A percentile compares a stretch with the other conserved stretches of the same genome.
These are phyloP conservation scores for Odontarrhena argentea DNA, from an alignment of 345 rosid species.

Conservation along the genomic window DNA sequence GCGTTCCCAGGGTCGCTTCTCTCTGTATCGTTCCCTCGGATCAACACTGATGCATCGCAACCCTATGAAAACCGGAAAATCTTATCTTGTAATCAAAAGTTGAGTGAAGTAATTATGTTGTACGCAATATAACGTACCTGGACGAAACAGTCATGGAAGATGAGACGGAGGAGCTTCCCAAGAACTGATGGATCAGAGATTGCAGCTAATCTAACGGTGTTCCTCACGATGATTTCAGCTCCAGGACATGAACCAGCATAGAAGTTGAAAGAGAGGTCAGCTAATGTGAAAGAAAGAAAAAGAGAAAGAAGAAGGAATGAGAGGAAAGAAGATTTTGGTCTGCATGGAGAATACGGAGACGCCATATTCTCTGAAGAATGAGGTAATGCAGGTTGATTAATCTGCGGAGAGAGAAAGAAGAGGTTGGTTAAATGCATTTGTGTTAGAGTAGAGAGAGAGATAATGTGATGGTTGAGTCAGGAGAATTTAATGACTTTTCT, in stretches of 20 bases:
- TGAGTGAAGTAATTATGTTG: neutral
- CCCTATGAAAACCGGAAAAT: slow-evolving; percentile 49
- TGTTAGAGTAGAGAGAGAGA: slow-evolving; percentile 27
- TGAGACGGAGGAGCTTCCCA: slow-evolving; percentile 84
- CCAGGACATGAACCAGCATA: slow-evolving; percentile 73
- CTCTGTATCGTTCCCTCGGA: slow-evolving; percentile 84
- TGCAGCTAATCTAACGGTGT: slow-evolving; percentile 73
- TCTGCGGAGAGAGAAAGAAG: slow-evolving; percentile 21
- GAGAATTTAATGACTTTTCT: slow-evolving; percentile 35
- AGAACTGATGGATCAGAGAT: slow-evolving; percentile 67
- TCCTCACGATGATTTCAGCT: slow-evolving; percentile 65
- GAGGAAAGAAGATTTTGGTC: slow-evolving; percentile 26
- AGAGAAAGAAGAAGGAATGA: slow-evolving; percentile 26
- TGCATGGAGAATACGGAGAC: slow-evolving; percentile 40
- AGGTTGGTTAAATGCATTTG: slow-evolving; percentile 38
- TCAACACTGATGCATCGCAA: slow-evolving; percentile 84
- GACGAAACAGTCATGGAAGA: slow-evolving; percentile 89
- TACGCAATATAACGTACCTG: slow-evolving; percentile 61
- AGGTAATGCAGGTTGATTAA: slow-evolving; percentile 13
- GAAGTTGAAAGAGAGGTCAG: slow-evolving; percentile 63
- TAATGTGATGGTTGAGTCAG: slow-evolving; percentile 39
- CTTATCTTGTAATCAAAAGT: neutral
- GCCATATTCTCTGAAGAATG: slow-evolving; percentile 30
- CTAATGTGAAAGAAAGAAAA: slow-evolving; percentile 39
- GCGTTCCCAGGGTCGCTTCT: slow-evolving; percentile 73